phyloP scores from a whole-genome alignment of 1,284 basidiomycete species.

The Rhodotorula sp. region DNA sequence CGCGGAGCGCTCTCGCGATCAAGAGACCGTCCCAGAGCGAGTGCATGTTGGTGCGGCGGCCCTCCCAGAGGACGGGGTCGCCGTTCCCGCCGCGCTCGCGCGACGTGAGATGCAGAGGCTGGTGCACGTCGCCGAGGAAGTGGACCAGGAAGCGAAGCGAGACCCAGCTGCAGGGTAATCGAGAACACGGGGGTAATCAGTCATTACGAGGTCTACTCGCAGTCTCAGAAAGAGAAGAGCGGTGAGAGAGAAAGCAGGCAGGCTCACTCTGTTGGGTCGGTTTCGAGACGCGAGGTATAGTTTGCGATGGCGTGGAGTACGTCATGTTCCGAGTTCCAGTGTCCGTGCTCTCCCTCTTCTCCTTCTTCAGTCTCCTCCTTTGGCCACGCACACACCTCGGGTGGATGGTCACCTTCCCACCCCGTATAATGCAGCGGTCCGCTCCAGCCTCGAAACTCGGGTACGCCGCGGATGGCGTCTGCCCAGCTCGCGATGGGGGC shows the following conservation, averaged over 20 bases:
- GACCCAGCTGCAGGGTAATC: conserved; percentile 4
- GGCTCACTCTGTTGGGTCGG: conserved; percentile 33
- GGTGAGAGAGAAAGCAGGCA: too few species aligned
- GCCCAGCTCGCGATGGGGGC: conserved; percentile 50
- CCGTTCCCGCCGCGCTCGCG: conserved; percentile 50
- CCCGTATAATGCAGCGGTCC: conserved; percentile 49
- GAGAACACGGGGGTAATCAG: neutral
- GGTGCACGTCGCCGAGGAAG: conserved; percentile 49
- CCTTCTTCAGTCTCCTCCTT: neutral
- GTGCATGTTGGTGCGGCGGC: conserved; percentile 47
- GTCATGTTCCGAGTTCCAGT: conserved; percentile 43
- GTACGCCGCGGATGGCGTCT: conserved; percentile 44
- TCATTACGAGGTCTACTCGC: too few species aligned
- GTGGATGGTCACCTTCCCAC: conserved; percentile 47
- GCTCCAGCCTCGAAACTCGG: conserved; percentile 46
- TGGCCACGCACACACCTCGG: conserved; percentile 43
- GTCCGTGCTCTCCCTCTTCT: conserved; percentile 5
- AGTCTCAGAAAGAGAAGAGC: neutral
- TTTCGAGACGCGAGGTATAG: conserved; percentile 29
- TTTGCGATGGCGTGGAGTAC: conserved; percentile 39
- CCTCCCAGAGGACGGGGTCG: conserved; percentile 48
- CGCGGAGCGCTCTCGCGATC: conserved; percentile 47
- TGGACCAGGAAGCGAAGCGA: conserved; percentile 49
- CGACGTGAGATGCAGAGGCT: conserved; percentile 51
- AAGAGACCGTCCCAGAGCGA: conserved; percentile 49